Percentiles rank a stretch among this genome's conserved stretches.
phyloP scores from a whole-genome alignment of 2,329 filamentous ascomycete genomes.

The Penicillium sp. region DNA sequence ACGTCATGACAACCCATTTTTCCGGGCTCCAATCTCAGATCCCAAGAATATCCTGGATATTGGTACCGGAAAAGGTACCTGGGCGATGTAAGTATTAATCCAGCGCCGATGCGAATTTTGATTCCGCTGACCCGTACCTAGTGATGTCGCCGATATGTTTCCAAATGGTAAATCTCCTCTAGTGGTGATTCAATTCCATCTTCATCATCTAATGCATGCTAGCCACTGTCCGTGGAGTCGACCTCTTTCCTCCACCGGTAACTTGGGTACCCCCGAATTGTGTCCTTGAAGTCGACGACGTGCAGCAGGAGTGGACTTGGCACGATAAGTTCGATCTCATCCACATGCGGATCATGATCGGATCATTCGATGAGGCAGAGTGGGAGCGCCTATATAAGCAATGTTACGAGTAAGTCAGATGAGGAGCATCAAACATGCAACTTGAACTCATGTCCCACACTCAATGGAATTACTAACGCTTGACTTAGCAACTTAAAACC shows the following conservation, averaged over 20 bases:
- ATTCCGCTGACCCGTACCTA: neutral
- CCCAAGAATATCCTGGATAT: slow-evolving; percentile 10
- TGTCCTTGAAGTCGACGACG: slow-evolving; percentile 29
- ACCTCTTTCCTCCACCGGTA: slow-evolving; percentile 28
- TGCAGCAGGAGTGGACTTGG: slow-evolving; percentile 27
- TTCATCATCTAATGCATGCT: neutral
- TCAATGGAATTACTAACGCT: neutral
- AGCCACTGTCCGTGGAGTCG: slow-evolving; percentile 24
- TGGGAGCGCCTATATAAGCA: slow-evolving; percentile 21
- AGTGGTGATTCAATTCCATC: neutral
- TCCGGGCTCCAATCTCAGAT: slow-evolving; percentile 6
- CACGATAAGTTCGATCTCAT: slow-evolving; percentile 27
- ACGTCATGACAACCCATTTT: slow-evolving; percentile 10
- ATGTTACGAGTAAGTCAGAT: slow-evolving; percentile 18
- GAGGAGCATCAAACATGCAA: neutral
- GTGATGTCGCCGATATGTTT: slow-evolving; percentile 25
- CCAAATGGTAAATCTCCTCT: slow-evolving; percentile 9
- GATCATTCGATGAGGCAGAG: slow-evolving; percentile 15
- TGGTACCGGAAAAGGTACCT: slow-evolving; percentile 14
- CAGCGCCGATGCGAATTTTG: neutral
- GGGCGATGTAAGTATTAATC: slow-evolving; percentile 9
- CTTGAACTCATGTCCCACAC: neutral
- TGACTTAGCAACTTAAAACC: slow-evolving; percentile 19
- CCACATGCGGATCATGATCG: slow-evolving; percentile 26
- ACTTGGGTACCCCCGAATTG: slow-evolving; percentile 32